Evolutionary conservation across 176 grass and related monocot genomes (phyloP), one percentile per base, ranked within the genome.

Genomic region (Phragmites australis): DNA sequence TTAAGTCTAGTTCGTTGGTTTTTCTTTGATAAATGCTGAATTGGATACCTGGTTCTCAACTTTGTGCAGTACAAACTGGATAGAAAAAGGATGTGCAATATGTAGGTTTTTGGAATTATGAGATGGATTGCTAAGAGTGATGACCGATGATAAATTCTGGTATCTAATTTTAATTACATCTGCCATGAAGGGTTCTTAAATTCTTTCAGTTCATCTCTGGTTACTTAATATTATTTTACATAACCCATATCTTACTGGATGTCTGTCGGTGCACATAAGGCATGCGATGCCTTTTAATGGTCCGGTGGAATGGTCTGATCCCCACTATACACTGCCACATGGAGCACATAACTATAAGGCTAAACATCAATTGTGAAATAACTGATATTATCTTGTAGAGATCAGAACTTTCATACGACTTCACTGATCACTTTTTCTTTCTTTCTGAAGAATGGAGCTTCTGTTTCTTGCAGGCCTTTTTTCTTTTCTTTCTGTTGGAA

Each of bases 401-500:
- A 52, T 25, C 25, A 66, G 11, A 74, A 41, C 71, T 70, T 43
- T 10, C n/a, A 73, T 62, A 59, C n/a, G 49, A 40, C 42, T 40
- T 80, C 47, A 42, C 6, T 21, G 55, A 71, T 32, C 14, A 32
- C 40, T 51, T 25, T 69, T 42, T 39, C 23, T 54, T 18, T 70
- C 52, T 43, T 19, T 73, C 7, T 70, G 44, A 75, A 70, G 16
- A 77, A 6, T 45, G 31, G 63, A 46, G 11, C 4, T 67, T n/a
- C 25, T 61, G 39, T 34, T 59, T 68, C 62, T 73, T 43, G 9
- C 29, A 11, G 54, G 12, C 14, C n/a, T 58, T 54, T 54, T 57
- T 16, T 9, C 29, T 37, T 55, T 50, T 50, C 31, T 74, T 77
- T 87, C 43, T 81, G 57, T 87, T 89, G 39, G 45, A 43, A 72